phyloP scores from a whole-genome alignment of 1,139 yeast genomes.

The Taphrina pruni region DNA sequence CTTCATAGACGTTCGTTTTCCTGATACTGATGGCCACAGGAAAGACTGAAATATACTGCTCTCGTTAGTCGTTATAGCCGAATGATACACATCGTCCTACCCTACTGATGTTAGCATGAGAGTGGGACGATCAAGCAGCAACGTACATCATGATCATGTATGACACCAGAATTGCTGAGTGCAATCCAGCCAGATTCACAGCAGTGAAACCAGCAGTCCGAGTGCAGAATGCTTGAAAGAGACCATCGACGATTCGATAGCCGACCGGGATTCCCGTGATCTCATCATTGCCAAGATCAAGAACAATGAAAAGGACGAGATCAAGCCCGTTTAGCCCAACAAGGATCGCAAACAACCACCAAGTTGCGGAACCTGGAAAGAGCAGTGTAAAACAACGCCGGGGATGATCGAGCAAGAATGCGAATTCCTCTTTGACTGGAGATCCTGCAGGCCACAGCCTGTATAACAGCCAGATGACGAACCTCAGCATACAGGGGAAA shows the following conservation, averaged over 20 bases:
- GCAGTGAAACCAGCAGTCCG: constrained; percentile 91
- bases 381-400: constrained; percentile 92
- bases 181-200: constrained; percentile 69
- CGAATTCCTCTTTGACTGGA: constrained; percentile 56
- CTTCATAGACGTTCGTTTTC: constrained; percentile 96
- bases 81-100: neutral
- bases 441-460: constrained; percentile 40
- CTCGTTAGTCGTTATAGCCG: neutral
- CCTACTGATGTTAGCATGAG: constrained; percentile 5
- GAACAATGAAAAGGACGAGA: constrained; percentile 73
- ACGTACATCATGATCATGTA: constrained; percentile 86
- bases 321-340: constrained; percentile 76
- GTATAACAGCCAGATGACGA: constrained; percentile 41
- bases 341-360: constrained; percentile 86
- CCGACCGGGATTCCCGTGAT: constrained; percentile 64
- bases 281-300: constrained; percentile 65
- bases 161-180: constrained; percentile 91
- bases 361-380: constrained; percentile 90
- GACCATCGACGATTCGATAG: constrained; percentile 74
- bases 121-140: neutral
- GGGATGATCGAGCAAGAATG: constrained; percentile 90
- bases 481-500: constrained; percentile 43
- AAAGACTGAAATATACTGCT: constrained; percentile 78
- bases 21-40: constrained; percentile 96
- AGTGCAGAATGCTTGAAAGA: constrained; percentile 88